Evolutionary conservation across 495 filamentous ascomycete genomes (phyloP), one percentile per base, ranked within the genome.

Genomic region (Talaromyces trachyspermus): DNA sequence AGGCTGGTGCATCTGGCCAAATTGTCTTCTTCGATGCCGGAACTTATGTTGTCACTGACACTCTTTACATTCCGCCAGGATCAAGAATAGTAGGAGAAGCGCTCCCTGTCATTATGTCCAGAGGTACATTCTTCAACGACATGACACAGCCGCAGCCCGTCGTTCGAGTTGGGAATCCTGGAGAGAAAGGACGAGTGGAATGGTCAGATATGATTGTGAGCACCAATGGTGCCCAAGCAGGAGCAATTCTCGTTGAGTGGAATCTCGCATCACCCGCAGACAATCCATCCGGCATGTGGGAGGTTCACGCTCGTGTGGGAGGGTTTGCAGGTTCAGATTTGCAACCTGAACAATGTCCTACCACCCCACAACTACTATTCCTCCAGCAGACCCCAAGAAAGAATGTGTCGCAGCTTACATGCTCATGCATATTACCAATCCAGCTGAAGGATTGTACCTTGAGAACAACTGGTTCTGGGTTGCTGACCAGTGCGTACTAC

Each of bases 11-110:
- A 14, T 50, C 67, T 30, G 27, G 12, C 27, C 79, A 89, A 36
- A 66, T 95, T 41, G 76, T 95, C 46, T 97, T 85, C 74, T 92
- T 97, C 59, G 86, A 92, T 62, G 86, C 92, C 57, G 91, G 91
- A 42, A 80, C 84, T 19, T 97, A 95, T 65, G 65, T 95, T 17
- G 70, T 97, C 58, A 85, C 85, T 36, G 74, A 81, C 47, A 95
- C 90, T 1, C 66, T 97, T 63, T 80, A 83, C 59, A 74, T 97
- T 4, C 91, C 90, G 39, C 7, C 27, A 7, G 12, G 27, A 7
- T 6, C 27, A 6, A 30, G 12, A 12, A 91, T 96, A 58, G 83
- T 83, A 14, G 90, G 90, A 58, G 91, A 96, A 61, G 78, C 88
- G 54, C 90, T 84, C 83, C 81, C 91, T 15, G 65, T 94, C 33